Conservation (phyloP, 768 basidiomycete genomes). For the Tephrocybe rancida region DNA sequence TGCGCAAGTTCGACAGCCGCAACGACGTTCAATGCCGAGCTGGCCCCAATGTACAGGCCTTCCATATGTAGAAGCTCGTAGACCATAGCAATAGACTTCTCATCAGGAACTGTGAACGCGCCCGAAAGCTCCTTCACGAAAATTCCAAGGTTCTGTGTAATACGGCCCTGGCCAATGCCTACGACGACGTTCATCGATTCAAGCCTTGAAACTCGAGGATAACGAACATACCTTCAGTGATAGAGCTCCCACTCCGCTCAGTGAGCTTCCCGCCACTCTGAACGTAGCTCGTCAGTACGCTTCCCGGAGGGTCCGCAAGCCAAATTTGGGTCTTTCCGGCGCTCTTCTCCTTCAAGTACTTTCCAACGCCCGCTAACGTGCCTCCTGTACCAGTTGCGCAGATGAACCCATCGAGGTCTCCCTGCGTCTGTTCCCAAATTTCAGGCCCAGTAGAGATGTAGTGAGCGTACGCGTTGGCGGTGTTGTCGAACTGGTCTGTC, state of each 20-base stretch:
- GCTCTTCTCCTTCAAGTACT: slow-evolving; percentile 83
- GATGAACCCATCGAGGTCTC: slow-evolving; percentile 85
- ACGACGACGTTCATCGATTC: not conserved
- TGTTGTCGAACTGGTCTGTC: slow-evolving; percentile 99
- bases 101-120: slow-evolving; percentile 85
- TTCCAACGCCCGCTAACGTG: slow-evolving; percentile 88
- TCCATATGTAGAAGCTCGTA: slow-evolving; percentile 92
- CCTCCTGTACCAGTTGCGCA: slow-evolving; percentile 97
- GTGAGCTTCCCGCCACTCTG: slow-evolving; percentile 75
- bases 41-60: slow-evolving; percentile 93
- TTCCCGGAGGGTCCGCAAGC: slow-evolving; percentile 97
- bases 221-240: slow-evolving; percentile 76
- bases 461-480: slow-evolving; percentile 87
- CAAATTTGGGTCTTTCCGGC: slow-evolving; percentile 80
- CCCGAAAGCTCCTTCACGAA: slow-evolving; percentile 81
- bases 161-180: slow-evolving; percentile 97
- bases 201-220: not conserved
- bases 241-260: slow-evolving; percentile 84
- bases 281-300: slow-evolving; percentile 84
- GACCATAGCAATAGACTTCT: slow-evolving; percentile 90
- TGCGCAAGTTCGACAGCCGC: slow-evolving; percentile 89
- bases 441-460: slow-evolving; percentile 94
- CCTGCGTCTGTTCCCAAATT: slow-evolving; percentile 89
- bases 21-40: slow-evolving; percentile 92
- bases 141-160: slow-evolving; percentile 88